Evolutionary conservation across 495 filamentous ascomycete genomes (phyloP).

Genomic region (Aspergillus leporis): DNA sequence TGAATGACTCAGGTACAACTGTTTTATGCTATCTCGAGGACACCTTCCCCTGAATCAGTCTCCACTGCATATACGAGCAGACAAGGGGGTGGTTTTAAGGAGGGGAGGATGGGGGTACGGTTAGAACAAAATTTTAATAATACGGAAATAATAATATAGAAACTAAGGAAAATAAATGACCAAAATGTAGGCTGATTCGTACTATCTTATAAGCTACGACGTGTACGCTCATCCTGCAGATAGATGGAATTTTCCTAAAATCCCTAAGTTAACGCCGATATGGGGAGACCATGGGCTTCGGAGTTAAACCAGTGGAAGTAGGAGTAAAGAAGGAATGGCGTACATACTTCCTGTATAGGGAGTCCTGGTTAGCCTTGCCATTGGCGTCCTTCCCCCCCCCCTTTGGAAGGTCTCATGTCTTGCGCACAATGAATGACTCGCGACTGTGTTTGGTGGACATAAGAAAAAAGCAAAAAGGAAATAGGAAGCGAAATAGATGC

Average conservation of each 20-base stretch:
- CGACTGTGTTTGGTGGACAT: not conserved
- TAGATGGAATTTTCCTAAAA: not conserved
- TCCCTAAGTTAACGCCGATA: not conserved
- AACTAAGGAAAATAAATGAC: not conserved
- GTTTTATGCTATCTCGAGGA: conserved; percentile 1
- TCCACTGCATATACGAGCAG: conserved; percentile 9
- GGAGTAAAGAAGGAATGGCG: not conserved
- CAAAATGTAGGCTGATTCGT: not conserved
- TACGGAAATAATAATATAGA: not conserved
- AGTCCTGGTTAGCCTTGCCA: conserved; percentile 4
- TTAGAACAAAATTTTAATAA: not conserved
- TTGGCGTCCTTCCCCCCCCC: not conserved
- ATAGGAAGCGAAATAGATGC: conserved; percentile 8
- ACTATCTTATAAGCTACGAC: not conserved
- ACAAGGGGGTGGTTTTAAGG: not conserved
- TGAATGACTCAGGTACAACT: conserved; percentile 8
- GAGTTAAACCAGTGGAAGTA: not conserved
- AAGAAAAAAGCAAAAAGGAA: conserved; percentile 6
- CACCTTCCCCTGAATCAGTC: conserved; percentile 15
- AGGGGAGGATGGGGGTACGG: not conserved
- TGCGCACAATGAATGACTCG: conserved; percentile 15
- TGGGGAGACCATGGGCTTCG: not conserved
- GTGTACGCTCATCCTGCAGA: not conserved
- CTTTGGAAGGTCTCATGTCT: conserved; percentile 14
- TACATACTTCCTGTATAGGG: not conserved